A percentile compares a stretch with the other conserved stretches of the same genome.
Conservation (phyloP, 2,329 filamentous ascomycete species). For the Zalaria obscura region DNA sequence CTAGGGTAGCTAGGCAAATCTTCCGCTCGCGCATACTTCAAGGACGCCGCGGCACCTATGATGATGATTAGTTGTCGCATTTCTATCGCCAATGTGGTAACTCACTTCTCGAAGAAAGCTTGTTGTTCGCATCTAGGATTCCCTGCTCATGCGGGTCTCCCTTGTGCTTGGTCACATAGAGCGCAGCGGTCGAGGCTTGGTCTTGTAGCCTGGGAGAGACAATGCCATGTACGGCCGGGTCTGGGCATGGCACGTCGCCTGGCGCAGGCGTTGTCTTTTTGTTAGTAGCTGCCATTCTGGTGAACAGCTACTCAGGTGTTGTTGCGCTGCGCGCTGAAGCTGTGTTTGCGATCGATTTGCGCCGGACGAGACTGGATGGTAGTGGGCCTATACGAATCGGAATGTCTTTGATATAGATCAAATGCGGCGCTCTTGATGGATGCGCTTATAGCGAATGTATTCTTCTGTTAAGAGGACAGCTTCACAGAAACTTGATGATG, state of each 20-base stretch:
- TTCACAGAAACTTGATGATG: no score
- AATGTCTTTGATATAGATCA: no score
- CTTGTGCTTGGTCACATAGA: conserved; percentile 36
- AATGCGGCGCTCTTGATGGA: no score
- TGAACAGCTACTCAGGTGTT: no score
- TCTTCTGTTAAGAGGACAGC: no score
- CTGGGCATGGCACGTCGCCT: conserved; percentile 20
- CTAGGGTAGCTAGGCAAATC: conserved; percentile 65
- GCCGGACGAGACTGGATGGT: no score
- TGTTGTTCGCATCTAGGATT: conserved; percentile 37
- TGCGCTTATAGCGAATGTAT: no score
- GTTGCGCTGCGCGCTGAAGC: no score
- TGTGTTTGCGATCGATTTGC: no score
- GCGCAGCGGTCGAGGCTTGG: conserved; percentile 45
- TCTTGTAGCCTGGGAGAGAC: conserved; percentile 24
- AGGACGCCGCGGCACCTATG: conserved; percentile 43
- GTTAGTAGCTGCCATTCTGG: no score
- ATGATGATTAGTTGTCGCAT: no score
- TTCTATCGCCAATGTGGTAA: conserved; percentile 3
- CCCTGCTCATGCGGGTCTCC: conserved; percentile 13
- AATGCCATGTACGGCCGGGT: conserved; percentile 28
- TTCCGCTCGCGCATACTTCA: conserved; percentile 59
- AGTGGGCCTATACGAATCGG: no score
- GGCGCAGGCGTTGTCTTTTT: neutral
- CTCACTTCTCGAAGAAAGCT: conserved; percentile 43